These are phyloP conservation scores for Yamadazyma triangularis DNA, from an alignment of 1,139 yeast genomes.

Conservation along the genomic window DNA sequence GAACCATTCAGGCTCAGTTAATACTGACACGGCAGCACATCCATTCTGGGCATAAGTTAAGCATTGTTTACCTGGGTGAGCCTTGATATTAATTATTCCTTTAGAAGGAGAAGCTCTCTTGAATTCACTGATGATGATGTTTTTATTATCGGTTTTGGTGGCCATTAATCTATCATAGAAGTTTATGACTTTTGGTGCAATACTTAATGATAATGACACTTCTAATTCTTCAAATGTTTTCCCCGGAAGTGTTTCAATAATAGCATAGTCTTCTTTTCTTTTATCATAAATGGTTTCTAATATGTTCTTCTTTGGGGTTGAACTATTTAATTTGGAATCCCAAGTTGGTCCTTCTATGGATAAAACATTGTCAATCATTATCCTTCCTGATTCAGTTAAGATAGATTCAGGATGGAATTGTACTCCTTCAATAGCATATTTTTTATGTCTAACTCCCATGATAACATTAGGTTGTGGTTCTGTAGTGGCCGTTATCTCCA, in stretches of 20 bases:
- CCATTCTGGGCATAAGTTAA: constrained; percentile 73
- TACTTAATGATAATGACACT: constrained; percentile 50
- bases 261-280: constrained; percentile 62
- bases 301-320: constrained; percentile 43
- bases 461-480: constrained; percentile 66
- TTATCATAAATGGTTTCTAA: constrained; percentile 69
- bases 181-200: constrained; percentile 73
- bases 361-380: constrained; percentile 81
- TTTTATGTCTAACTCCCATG: constrained; percentile 94
- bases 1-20: constrained; percentile 97
- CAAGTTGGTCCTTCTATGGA: constrained; percentile 75
- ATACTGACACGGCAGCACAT: constrained; percentile 83
- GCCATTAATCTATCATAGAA: constrained; percentile 57
- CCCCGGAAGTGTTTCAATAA: constrained; percentile 61
- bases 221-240: constrained; percentile 62
- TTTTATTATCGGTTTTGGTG: constrained; percentile 30
- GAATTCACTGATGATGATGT: constrained; percentile 80
- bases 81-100: constrained; percentile 75
- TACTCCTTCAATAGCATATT: constrained; percentile 86
- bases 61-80: constrained; percentile 84
- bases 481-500: constrained; percentile 84
- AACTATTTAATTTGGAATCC: constrained; percentile 28
- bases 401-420: constrained; percentile 98
- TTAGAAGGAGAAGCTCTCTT: constrained; percentile 98
- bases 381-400: constrained; percentile 87